Evolutionary conservation across 805 yeast species (phyloP), one percentile per base, ranked within the genome.

Genomic region (Yarrowia keelungensis): DNA sequence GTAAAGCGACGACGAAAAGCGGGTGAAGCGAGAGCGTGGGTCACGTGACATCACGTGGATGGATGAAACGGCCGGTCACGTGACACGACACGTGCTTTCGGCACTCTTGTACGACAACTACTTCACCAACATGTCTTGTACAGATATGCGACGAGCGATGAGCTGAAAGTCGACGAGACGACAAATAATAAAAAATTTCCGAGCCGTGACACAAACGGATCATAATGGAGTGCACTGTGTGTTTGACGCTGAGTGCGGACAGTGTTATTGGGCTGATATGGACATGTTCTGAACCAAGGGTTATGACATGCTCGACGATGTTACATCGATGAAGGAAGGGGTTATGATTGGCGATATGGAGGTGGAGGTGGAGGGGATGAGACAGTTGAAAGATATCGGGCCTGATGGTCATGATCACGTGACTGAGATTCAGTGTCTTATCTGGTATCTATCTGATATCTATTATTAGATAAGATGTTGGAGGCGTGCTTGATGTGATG

Each of bases 111-210:
- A 12, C 26, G 15, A 12, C 32, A 8, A 16, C 32, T 19, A 8
- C 22, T 2, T 11, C 50, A 22, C 5, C 36, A 15, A 26, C 51
- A 26, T 45, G 51, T 26, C 51, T 10, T 22, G 8, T 26, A 9
- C 22, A 19, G 32, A 46, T 46, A 19, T 46, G 32, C 32, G 32
- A 14, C 51, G 36, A 47, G 51, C n/a, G 51, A 46, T 46, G 50
- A 46, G 50, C 50, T 11, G 35, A 14, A 26, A 26, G 35, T 46
- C 50, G 32, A 46, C 50, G 50, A 46, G 5, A 22, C 22, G 32
- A 11, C 32, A 26, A 26, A 19, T 11, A 11, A 19, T 12, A 45
- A 45, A 15, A 9, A 16, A 9, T 45, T 8, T 5, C 47, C 16
- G 26, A 16, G 14, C n/a, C 4, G 46, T n/a, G 46, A 42, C 19